Evolutionary conservation across 352 stramenopile species (phyloP).

Genomic region (Phytophthora ohioensis): DNA sequence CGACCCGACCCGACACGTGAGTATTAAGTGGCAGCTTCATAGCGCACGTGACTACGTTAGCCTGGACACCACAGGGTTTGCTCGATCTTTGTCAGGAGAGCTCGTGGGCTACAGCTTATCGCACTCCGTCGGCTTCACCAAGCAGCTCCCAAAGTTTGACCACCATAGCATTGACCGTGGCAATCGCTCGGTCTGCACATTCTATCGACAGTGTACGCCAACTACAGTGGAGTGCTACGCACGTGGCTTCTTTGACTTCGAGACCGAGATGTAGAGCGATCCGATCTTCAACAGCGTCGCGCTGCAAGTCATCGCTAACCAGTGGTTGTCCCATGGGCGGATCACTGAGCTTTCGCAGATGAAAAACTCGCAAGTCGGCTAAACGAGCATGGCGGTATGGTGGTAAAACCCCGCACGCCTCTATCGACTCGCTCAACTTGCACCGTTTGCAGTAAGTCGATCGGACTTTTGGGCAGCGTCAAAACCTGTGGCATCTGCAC

Average conservation of each 20-base stretch:
- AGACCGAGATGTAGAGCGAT: conserved; percentile 35
- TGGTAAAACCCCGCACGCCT: conserved; percentile 17
- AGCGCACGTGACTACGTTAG: conserved; percentile 58
- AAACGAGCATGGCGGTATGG: conserved; percentile 23
- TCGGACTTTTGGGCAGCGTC: conserved; percentile 19
- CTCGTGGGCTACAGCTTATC: conserved; percentile 51
- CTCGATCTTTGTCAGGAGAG: conserved; percentile 44
- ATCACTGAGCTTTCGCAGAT: conserved; percentile 52
- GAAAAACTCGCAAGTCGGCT: conserved; percentile 64
- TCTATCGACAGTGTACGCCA: conserved; percentile 50
- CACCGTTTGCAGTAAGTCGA: conserved; percentile 29
- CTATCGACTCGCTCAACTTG: conserved; percentile 27
- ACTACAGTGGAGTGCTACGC: conserved; percentile 46
- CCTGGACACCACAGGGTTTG: conserved; percentile 45
- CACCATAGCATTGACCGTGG: conserved; percentile 50
- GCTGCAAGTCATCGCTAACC: conserved; percentile 39
- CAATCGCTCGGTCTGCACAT: conserved; percentile 51
- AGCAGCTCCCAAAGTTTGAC: conserved; percentile 49
- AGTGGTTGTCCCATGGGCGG: conserved; percentile 45
- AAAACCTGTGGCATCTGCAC: conserved; percentile 31
- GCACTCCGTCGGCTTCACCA: conserved; percentile 57
- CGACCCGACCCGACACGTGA: conserved; percentile 54
- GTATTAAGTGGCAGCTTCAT: conserved; percentile 55
- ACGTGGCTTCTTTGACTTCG: conserved; percentile 40
- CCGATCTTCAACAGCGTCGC: conserved; percentile 37